These are phyloP conservation scores for Chaetomiaceae sp. DNA, from an alignment of 2,329 filamentous ascomycete genomes.

Conservation along the genomic window DNA sequence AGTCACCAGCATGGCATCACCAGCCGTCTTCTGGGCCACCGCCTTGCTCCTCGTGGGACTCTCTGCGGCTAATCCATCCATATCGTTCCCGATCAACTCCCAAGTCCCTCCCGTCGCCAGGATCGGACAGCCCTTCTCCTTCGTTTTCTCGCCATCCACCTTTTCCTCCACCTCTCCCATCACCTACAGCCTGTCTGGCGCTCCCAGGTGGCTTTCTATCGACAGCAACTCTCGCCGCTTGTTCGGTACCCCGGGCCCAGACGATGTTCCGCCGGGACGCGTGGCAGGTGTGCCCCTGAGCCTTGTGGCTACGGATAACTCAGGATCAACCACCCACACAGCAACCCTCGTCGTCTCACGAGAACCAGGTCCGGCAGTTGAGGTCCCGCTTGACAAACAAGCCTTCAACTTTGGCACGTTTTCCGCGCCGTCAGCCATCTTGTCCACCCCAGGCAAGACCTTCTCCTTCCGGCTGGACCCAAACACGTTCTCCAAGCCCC, in stretches of 20 bases:
- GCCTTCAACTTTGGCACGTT: slow-evolving; percentile 54
- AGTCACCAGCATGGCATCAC: slow-evolving; percentile 23
- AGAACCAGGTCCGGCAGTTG: slow-evolving; percentile 49
- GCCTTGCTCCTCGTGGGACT: slow-evolving; percentile 31
- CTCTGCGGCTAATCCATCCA: slow-evolving; percentile 37
- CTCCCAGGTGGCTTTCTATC: slow-evolving; percentile 71
- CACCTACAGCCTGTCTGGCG: slow-evolving; percentile 60
- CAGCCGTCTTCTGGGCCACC: slow-evolving; percentile 27
- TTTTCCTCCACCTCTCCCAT: slow-evolving; percentile 61
- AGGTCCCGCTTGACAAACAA: slow-evolving; percentile 54
- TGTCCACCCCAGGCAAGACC: slow-evolving; percentile 48
- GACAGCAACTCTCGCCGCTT: slow-evolving; percentile 61
- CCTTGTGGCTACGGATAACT: slow-evolving; percentile 64
- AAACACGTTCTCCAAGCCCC: slow-evolving; percentile 59
- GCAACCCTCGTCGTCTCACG: slow-evolving; percentile 68
- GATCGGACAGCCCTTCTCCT: slow-evolving; percentile 61
- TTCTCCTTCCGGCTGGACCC: slow-evolving; percentile 52
- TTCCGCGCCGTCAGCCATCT: slow-evolving; percentile 56
- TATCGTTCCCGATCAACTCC: slow-evolving; percentile 72
- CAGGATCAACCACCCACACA: slow-evolving; percentile 59
- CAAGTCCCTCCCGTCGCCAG: slow-evolving; percentile 78
- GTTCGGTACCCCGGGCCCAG: slow-evolving; percentile 62
- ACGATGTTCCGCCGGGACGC: slow-evolving; percentile 44
- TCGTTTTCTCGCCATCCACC: slow-evolving; percentile 68
- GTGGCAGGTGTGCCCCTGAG: slow-evolving; percentile 58